These are phyloP conservation scores for Oryza longistaminata DNA, from an alignment of 176 grass and related monocot genomes.

Conservation along the genomic window DNA sequence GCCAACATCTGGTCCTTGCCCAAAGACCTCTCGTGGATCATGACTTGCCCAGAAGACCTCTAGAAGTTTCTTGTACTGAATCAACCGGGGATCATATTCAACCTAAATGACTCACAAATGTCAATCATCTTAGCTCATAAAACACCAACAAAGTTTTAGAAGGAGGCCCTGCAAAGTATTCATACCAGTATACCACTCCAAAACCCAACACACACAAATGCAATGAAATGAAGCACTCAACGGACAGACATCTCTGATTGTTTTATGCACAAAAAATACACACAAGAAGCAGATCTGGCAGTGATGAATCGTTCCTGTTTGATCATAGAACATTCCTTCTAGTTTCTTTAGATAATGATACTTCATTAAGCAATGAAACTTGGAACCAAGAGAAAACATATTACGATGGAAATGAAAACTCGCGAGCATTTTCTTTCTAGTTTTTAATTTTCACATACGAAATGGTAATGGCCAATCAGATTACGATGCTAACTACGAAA, in stretches of 20 bases:
- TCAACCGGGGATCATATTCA: slow-evolving; percentile 72
- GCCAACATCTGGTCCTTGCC: slow-evolving; percentile 97
- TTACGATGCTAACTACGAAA: neutral
- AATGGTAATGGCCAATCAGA: neutral
- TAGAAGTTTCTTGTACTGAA: slow-evolving; percentile 86
- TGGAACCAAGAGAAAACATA: neutral
- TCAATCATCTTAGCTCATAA: neutral
- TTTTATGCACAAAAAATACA: slow-evolving; percentile 6
- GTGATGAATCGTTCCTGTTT: neutral
- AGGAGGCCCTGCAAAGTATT: neutral
- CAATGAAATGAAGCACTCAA: neutral
- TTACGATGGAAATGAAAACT: too few relatives aligned
- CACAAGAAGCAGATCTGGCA: neutral
- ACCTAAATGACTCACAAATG: slow-evolving; percentile 44
- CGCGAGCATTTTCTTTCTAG: neutral
- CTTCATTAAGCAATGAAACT: neutral
- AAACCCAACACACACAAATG: neutral
- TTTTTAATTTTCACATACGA: neutral
- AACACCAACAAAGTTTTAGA: neutral
- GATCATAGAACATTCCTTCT: neutral
- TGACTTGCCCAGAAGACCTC: slow-evolving; percentile 91
- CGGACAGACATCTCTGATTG: neutral
- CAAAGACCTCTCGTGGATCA: slow-evolving; percentile 86
- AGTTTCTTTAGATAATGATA: neutral
- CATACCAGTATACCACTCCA: neutral